Conservation (phyloP, 169 alveolate species). For the Blepharisma undulans region DNA sequence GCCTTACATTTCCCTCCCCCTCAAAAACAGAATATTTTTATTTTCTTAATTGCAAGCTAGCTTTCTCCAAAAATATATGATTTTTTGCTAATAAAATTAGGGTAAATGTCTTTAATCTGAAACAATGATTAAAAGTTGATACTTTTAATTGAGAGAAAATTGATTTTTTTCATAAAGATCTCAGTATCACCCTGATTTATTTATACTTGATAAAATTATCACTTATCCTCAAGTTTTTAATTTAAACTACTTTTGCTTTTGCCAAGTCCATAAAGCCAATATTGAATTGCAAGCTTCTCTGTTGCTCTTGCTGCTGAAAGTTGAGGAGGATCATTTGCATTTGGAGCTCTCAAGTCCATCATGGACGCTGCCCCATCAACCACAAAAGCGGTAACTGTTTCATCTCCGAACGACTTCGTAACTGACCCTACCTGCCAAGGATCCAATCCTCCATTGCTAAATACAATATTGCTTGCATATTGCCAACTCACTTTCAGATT, state of each 20-base stretch:
- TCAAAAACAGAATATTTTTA: no score
- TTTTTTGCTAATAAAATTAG: no score
- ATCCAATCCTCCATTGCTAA: conserved; percentile 68
- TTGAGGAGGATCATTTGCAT: conserved; percentile 59
- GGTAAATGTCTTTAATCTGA: no score
- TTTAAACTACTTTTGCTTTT: not conserved
- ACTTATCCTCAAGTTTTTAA: not conserved
- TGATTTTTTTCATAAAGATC: no score
- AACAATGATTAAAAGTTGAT: no score
- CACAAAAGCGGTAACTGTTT: not conserved
- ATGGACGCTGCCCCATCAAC: conserved; percentile 64
- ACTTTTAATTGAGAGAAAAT: no score
- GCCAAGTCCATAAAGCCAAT: not conserved
- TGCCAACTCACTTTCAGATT: conserved; percentile 29
- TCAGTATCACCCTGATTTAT: no score
- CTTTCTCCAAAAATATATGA: no score
- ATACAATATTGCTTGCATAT: conserved; percentile 54
- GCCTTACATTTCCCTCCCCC: no score
- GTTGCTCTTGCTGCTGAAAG: conserved; percentile 58
- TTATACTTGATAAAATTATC: not conserved
- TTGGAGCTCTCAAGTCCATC: conserved; percentile 65
- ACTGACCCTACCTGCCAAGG: conserved; percentile 74
- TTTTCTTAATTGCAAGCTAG: no score
- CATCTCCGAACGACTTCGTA: not conserved
- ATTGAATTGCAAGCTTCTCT: conserved; percentile 26